Base-by-base conservation (phyloP, 257 asterid genomes). In the Solanum chiquidenum region DNA sequence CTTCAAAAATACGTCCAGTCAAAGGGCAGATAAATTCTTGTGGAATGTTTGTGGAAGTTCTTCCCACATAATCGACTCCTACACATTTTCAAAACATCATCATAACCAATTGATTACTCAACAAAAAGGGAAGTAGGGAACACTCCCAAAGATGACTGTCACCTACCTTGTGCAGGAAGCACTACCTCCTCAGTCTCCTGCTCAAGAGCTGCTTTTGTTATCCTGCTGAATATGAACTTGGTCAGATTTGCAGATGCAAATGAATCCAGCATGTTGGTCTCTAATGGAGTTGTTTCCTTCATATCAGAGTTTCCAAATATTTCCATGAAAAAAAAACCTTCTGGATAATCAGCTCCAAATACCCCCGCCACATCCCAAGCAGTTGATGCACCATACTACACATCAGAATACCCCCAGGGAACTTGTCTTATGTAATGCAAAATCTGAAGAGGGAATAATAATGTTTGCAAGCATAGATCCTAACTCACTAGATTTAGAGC, bases 21-120 rank as follows among this genome's bases (percentile, higher is more conserved):
- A 95, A 74, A 44, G 96, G 95, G 91, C 98, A 95, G 77, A 92
- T 12, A 76, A 94, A 95, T 83, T 95, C 98, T 58, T 72, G 76
- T 0, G 97, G 98, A 35, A 94, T 90, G 92, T 92, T 88, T 49
- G 85, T 69, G 46, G 74, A 88, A 79, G 86, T 86, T 64, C 86
- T 49, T 35, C 83, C 89, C 75, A 46, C 91, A 8, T 60, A 77
- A 40, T 64, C 77, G 20, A 84, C 73, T 40, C 62, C 58, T 34
- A 84, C 72, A 42, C 13, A 14, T 60, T 84, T 84, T 64, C 62
- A 84, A 35, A 55, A 52, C 87, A 84, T n/a, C 58, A 38, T 42
- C 77, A 62, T 68, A 62, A 21, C 27, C 12, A 79, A 79, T 44
- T 44, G 3, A 66, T 25, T 40, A 49, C 37, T 25, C 20, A 74